A percentile compares a stretch with the other conserved stretches of the same genome.
phyloP scores from a whole-genome alignment of 139 green algal genomes.

The Chlorella vulgaris region DNA sequence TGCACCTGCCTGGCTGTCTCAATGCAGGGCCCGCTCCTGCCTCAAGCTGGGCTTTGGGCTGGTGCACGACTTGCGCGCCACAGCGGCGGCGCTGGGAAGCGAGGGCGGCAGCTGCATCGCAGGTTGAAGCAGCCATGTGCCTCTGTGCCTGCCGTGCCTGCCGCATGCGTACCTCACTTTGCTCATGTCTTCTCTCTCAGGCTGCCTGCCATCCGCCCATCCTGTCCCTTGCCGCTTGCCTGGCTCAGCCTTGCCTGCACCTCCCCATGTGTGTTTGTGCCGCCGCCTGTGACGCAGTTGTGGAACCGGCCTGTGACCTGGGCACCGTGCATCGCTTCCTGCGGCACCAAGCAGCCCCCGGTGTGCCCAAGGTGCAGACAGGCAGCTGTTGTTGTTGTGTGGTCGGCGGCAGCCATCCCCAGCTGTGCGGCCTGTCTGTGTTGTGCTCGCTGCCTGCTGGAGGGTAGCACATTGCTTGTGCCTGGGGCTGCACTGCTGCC shows the following conservation, averaged over 20 bases:
- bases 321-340: slow-evolving; percentile 42
- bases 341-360: neutral
- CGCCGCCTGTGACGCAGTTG: neutral
- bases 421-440: neutral
- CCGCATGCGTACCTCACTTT: neutral
- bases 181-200: neutral
- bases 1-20: neutral
- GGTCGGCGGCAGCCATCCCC: neutral
- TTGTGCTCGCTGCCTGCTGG: neutral
- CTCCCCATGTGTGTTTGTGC: neutral
- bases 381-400: neutral
- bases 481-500: too few relatives aligned
- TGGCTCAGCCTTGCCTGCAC: neutral
- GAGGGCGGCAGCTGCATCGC: slow-evolving; percentile 44
- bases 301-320: slow-evolving; percentile 47
- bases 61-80: slow-evolving; percentile 41
- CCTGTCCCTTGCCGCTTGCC: neutral
- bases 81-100: slow-evolving; percentile 36
- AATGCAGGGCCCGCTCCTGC: neutral
- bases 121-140: slow-evolving; percentile 1
- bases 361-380: slow-evolving; percentile 37
- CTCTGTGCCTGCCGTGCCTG: too few relatives aligned
- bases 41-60: slow-evolving; percentile 54
- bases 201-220: neutral
- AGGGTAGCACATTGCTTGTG: too few relatives aligned